Evolutionary conservation across 352 stramenopile species (phyloP), one percentile per base, ranked within the genome.

Genomic region (Stramenopiles sp.): DNA sequence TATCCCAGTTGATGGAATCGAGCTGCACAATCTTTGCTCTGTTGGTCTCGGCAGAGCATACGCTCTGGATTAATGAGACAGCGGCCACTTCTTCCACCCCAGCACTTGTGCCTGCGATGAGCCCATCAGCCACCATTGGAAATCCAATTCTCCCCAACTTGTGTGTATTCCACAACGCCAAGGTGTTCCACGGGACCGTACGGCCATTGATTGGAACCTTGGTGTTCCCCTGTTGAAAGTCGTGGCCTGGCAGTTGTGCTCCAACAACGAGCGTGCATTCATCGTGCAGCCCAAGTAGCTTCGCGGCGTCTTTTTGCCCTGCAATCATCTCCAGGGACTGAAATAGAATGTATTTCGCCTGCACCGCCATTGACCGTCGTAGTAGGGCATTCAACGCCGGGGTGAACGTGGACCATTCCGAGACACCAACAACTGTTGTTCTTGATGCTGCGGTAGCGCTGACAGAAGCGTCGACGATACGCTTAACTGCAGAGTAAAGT

Each of bases 141-240:
- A 96, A 96, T 30, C 91, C 91, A 6, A 93, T 85, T 31, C 94
- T 85, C 6, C 87, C 85, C 37, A 98, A 82, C 76, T 91, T 89
- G 32, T 76, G 25, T 4, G 97, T 74, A 76, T 95, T 88, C 93
- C 93, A 98, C 0, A 97, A 78, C 32, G 91, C 92, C 0, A 96
- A 83, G 33, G 93, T 98, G 82, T 98, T 97, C 93, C 93, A 98
- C 3, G 93, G 92, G 75, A 84, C 89, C 32, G 92, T 96, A 73
- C 87, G 77, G 3, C 92, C 92, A 49, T 82, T 90, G 35, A 97
- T 84, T 74, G 83, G 75, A 32, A 89, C 74, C 74, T 87, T 78
- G 0, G 77, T 76, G 1, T 76, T 74, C n/a, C 76, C 33, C 1
- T 82, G 80, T n/a, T 81, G 49, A 74, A 89, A 88, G 77, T 90